phyloP scores from a whole-genome alignment of 2,329 filamentous ascomycete genomes.

The Coleophoma eucalyptorum region DNA sequence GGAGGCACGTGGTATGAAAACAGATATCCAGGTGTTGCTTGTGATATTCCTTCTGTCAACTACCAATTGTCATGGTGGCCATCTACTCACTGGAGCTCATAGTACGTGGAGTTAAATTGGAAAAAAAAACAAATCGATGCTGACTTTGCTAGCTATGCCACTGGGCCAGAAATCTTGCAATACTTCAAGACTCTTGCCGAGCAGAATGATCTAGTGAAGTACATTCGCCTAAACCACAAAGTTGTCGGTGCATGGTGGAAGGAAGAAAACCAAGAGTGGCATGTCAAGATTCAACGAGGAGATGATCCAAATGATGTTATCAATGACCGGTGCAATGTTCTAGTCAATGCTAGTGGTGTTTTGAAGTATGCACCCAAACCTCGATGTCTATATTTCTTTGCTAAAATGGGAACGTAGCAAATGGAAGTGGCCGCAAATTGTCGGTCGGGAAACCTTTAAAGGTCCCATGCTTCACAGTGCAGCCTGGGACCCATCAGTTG shows the following conservation, averaged over 20 bases:
- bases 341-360: conserved; percentile 43
- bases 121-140: conserved; percentile 45
- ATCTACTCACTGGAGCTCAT: conserved; percentile 4
- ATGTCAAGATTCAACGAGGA: conserved; percentile 26
- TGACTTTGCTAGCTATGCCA: conserved; percentile 39
- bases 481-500: conserved; percentile 29
- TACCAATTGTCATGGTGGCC: conserved; percentile 22
- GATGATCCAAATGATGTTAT: conserved; percentile 29
- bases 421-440: conserved; percentile 37
- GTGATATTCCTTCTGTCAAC: conserved; percentile 33
- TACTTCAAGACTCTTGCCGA: conserved; percentile 29
- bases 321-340: conserved; percentile 36
- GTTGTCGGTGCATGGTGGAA: conserved; percentile 40
- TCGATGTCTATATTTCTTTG: conserved; percentile 35
- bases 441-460: conserved; percentile 40
- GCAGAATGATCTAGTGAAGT: conserved; percentile 31
- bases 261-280: conserved; percentile 36
- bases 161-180: conserved; percentile 31
- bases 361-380: conserved; percentile 38
- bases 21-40: conserved; percentile 51
- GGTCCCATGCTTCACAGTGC: conserved; percentile 41
- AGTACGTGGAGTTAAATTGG: not conserved
- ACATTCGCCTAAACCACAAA: conserved; percentile 38
- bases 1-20: conserved; percentile 56
- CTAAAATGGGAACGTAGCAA: conserved; percentile 23